Percentiles rank a stretch among this genome's conserved stretches.
Conservation (phyloP, 75 land plant genomes). For the Pinus taeda region DNA sequence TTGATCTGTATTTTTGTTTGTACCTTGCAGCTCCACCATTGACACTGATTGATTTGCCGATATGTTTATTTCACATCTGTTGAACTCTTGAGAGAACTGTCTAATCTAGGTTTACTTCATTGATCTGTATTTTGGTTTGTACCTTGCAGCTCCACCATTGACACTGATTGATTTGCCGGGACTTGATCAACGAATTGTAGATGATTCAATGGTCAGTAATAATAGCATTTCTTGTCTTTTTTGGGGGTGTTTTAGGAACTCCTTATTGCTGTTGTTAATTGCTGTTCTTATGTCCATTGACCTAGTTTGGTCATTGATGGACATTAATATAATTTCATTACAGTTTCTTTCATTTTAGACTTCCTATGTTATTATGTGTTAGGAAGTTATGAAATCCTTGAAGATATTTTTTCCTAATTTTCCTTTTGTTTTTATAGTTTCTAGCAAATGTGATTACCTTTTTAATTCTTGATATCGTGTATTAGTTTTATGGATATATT, state of each 20-base stretch:
- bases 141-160: constrained; percentile 84
- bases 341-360: too few species aligned
- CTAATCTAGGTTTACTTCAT: too few species aligned
- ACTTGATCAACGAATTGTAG: constrained; percentile 70
- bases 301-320: too few species aligned
- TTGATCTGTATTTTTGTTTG: neutral
- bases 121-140: neutral
- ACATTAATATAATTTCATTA: too few species aligned
- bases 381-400: neutral
- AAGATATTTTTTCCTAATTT: neutral
- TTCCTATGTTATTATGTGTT: too few species aligned
- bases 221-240: too few species aligned
- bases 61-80: too few species aligned
- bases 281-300: too few species aligned
- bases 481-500: neutral
- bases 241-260: too few species aligned
- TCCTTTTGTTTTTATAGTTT: neutral
- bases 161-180: constrained; percentile 96
- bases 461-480: neutral
- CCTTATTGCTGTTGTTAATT: too few species aligned
- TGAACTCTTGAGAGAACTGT: too few species aligned
- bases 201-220: constrained; percentile 85
- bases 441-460: neutral
- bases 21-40: constrained; percentile 83
- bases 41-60: constrained; percentile 88